Percentiles rank a stretch among this genome's conserved stretches.
These are phyloP conservation scores for Dictyostelium brefeldianum DNA, from an alignment of 78 protist genomes.

Conservation along the genomic window DNA sequence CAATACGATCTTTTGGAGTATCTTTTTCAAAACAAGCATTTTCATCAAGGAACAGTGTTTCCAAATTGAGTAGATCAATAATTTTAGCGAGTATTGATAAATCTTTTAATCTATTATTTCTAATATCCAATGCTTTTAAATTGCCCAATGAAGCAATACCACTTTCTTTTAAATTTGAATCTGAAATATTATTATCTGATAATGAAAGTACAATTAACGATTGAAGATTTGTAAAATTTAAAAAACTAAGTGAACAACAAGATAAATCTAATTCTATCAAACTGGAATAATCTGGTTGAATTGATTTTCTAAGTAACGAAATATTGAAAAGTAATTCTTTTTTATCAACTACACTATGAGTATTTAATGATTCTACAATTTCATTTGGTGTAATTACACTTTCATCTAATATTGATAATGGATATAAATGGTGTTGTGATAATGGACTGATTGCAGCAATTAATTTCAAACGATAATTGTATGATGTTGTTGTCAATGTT, in stretches of 20 bases:
- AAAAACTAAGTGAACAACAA: background rate
- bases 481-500: background rate
- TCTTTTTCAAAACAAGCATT: conserved; percentile 63
- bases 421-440: conserved; percentile 17
- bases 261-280: conserved; percentile 47
- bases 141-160: conserved; percentile 14
- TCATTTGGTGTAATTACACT: conserved; percentile 48
- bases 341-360: background rate
- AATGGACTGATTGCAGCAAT: conserved; percentile 11
- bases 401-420: conserved; percentile 51
- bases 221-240: background rate
- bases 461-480: conserved; percentile 39
- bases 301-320: conserved; percentile 14
- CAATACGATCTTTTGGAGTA: conserved; percentile 45
- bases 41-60: conserved; percentile 57
- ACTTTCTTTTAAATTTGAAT: conserved; percentile 27
- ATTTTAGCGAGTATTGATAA: conserved; percentile 11
- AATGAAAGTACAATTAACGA: conserved; percentile 32
- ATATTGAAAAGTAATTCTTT: conserved; percentile 35
- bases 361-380: background rate
- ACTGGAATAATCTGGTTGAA: background rate
- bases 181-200: conserved; percentile 54
- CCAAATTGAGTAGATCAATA: conserved; percentile 24
- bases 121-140: conserved; percentile 60
- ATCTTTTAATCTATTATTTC: conserved; percentile 73